Percentiles rank a stretch among this genome's conserved stretches.
phyloP scores from a whole-genome alignment of 2,329 filamentous ascomycete species.

The Pestalotiopsis fici region DNA sequence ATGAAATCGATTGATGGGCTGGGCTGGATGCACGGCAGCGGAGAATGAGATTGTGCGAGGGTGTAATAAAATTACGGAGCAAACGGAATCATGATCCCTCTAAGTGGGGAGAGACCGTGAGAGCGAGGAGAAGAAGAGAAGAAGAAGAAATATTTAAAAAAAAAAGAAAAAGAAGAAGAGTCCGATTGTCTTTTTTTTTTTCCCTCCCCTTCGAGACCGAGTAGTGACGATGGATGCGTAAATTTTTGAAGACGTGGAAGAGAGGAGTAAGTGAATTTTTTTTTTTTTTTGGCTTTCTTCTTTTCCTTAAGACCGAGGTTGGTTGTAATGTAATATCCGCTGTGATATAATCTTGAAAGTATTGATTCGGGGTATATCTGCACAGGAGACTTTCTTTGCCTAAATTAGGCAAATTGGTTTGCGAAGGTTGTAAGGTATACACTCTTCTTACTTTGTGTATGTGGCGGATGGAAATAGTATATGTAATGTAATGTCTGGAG shows the following conservation, averaged over 20 bases:
- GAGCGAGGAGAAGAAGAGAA: not conserved
- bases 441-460: no score
- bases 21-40: not conserved
- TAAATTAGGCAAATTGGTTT: no score
- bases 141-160: not conserved
- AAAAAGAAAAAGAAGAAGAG: not conserved
- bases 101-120: not conserved
- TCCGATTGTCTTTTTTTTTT: not conserved
- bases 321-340: no score
- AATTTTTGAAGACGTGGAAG: no score
- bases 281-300: no score
- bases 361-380: no score
- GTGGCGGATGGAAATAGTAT: not conserved
- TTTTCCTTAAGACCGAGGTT: no score
- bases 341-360: no score
- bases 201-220: not conserved
- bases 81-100: not conserved
- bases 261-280: no score
- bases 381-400: no score
- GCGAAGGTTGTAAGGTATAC: no score
- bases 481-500: not conserved
- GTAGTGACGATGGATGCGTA: no score
- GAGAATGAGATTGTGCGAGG: not conserved
- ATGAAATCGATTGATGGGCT: not conserved
- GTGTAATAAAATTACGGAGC: constrained; percentile 3